Percentiles rank a stretch among this genome's conserved stretches.
phyloP scores from a whole-genome alignment of 768 basidiomycete genomes.

The Tubosaeta sp. region DNA sequence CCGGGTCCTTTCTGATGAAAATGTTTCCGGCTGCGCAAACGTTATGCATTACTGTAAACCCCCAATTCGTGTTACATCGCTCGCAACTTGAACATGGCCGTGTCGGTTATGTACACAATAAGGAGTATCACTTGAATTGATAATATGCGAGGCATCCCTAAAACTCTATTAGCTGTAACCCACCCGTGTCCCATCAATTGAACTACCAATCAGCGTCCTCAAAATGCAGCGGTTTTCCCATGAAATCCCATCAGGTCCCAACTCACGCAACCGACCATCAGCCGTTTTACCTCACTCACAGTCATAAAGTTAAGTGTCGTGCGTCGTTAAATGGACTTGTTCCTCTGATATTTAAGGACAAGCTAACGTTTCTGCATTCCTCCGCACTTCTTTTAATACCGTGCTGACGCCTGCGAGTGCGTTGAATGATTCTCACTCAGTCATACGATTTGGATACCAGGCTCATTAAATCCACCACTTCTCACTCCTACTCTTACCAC shows the following conservation, averaged over 20 bases:
- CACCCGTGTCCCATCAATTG: slow-evolving; percentile 2
- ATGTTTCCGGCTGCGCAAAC: not conserved
- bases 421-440: slow-evolving; percentile 26
- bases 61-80: slow-evolving; percentile 5
- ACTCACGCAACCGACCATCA: slow-evolving; percentile 27
- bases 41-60: not conserved
- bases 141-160: slow-evolving; percentile 18
- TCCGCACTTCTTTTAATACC: slow-evolving; percentile 6
- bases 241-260: slow-evolving; percentile 18
- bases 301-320: slow-evolving; percentile 27
- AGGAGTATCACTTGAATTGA: slow-evolving; percentile 1
- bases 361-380: slow-evolving; percentile 10
- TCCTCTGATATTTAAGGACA: slow-evolving; percentile 30
- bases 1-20: not conserved
- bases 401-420: slow-evolving; percentile 15
- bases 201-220: slow-evolving; percentile 21
- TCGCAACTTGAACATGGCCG: slow-evolving; percentile 1
- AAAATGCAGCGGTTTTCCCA: slow-evolving; percentile 16
- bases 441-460: slow-evolving; percentile 16
- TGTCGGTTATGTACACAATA: slow-evolving; percentile 2
- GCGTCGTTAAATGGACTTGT: slow-evolving; percentile 16
- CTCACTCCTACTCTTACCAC: slow-evolving; percentile 20
- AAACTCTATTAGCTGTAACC: slow-evolving; percentile 28
- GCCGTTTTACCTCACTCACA: slow-evolving; percentile 31
- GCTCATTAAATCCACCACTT: slow-evolving; percentile 27